Percentiles rank a stretch among this genome's conserved stretches.
These are phyloP conservation scores for Candida ovalis DNA, from an alignment of 805 yeast genomes.

Conservation along the genomic window DNA sequence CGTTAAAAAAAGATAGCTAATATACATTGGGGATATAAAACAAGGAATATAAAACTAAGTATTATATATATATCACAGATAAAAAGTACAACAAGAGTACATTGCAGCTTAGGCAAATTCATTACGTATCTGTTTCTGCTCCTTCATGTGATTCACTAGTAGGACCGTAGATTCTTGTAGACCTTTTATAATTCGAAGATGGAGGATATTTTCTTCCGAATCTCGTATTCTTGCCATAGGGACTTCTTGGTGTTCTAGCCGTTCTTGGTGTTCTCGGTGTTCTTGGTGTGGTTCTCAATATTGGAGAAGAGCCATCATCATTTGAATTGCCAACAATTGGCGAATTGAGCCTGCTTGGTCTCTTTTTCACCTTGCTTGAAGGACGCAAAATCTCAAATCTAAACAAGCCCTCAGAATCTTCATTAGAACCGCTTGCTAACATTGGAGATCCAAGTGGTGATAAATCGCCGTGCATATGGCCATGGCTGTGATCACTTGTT, in stretches of 20 bases:
- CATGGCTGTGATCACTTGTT: conserved; percentile 8
- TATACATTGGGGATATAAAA: neutral
- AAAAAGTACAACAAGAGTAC: neutral
- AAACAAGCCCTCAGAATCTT: conserved; percentile 39
- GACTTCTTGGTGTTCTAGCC: conserved; percentile 20
- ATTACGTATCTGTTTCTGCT: neutral
- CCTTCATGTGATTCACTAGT: conserved; percentile 2
- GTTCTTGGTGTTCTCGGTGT: conserved; percentile 24
- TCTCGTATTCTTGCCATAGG: conserved; percentile 16
- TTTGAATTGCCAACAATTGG: conserved; percentile 13
- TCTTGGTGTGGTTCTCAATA: conserved; percentile 15
- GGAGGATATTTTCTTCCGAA: conserved; percentile 17
- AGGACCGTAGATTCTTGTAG: conserved; percentile 9
- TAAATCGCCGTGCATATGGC: conserved; percentile 16
- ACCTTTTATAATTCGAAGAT: conserved; percentile 10
- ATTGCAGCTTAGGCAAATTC: neutral
- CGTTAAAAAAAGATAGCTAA: neutral
- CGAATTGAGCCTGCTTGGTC: conserved; percentile 24
- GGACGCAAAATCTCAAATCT: conserved; percentile 41
- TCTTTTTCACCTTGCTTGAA: conserved; percentile 33
- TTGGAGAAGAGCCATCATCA: conserved; percentile 23
- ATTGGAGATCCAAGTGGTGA: conserved; percentile 23
- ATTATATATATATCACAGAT: neutral
- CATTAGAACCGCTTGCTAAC: conserved; percentile 16
- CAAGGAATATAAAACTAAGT: neutral